Conservation (phyloP, 225 moss, liverwort and hornwort genomes). For the Polytrichum commune region DNA sequence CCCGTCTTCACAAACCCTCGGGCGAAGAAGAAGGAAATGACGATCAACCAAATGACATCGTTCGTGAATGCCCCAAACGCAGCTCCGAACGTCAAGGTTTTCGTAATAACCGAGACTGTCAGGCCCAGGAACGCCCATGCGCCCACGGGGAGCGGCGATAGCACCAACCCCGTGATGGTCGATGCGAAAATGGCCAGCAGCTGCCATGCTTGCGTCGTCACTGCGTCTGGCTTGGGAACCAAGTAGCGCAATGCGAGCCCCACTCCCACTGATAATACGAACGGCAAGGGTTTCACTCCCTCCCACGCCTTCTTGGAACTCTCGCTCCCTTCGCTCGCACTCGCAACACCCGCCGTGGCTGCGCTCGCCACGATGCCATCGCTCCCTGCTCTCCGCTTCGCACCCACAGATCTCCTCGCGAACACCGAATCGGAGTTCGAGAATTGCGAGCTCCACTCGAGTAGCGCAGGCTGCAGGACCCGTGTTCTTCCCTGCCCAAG, state of each 20-base stretch:
- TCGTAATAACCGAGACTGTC: slow-evolving; percentile 82
- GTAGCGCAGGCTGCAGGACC: slow-evolving; percentile 6
- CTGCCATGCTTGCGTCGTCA: slow-evolving; percentile 92
- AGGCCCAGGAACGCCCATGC: slow-evolving; percentile 95
- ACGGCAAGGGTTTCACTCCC: slow-evolving; percentile 79
- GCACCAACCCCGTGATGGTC: slow-evolving; percentile 87
- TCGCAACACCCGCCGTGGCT: slow-evolving; percentile 2
- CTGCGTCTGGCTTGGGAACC: slow-evolving; percentile 67
- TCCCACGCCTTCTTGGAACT: slow-evolving; percentile 32
- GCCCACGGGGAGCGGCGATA: slow-evolving; percentile 92
- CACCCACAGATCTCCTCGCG: background rate
- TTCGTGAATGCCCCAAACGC: slow-evolving; percentile 96
- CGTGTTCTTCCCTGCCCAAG: background rate
- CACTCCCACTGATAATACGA: slow-evolving; percentile 64
- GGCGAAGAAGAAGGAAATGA: slow-evolving; percentile 98
- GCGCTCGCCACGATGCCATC: slow-evolving; percentile 16
- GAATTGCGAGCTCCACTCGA: slow-evolving; percentile 19
- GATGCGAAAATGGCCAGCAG: slow-evolving; percentile 89
- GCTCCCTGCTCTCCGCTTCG: slow-evolving; percentile 10
- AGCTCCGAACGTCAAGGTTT: slow-evolving; percentile 66
- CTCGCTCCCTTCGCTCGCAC: background rate
- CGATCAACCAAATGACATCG: slow-evolving; percentile 97
- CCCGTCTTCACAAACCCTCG: slow-evolving; percentile 96
- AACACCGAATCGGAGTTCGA: slow-evolving; percentile 8
- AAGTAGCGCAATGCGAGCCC: slow-evolving; percentile 77